phyloP scores from a whole-genome alignment of 1,284 basidiomycete species.

The Sphagnurus paluster region DNA sequence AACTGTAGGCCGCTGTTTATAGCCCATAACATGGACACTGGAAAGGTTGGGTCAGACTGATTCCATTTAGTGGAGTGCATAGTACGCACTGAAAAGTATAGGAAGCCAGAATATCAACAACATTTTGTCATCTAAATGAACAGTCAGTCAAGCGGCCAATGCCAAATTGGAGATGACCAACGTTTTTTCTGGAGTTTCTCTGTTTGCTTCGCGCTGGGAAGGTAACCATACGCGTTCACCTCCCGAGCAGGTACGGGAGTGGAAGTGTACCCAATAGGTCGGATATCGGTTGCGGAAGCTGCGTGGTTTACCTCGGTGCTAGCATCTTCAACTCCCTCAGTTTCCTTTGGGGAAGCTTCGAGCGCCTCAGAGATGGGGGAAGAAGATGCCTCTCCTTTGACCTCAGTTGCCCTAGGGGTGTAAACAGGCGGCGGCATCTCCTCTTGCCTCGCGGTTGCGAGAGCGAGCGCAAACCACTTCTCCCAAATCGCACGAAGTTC shows the following conservation, averaged over 20 bases:
- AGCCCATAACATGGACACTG: conserved; percentile 71
- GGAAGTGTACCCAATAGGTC: conserved; percentile 52
- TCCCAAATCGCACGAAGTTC: conserved; percentile 70
- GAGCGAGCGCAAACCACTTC: conserved; percentile 63
- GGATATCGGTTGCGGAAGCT: conserved; percentile 30
- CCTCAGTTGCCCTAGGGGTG: conserved; percentile 59
- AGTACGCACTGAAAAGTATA: conserved; percentile 72
- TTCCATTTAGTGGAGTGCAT: background rate
- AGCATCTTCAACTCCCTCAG: conserved; percentile 12
- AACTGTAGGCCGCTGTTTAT: conserved; percentile 59
- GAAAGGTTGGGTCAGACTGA: conserved; percentile 16
- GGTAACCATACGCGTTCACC: conserved; percentile 65
- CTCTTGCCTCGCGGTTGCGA: conserved; percentile 47
- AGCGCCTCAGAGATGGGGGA: conserved; percentile 10
- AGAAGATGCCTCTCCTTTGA: conserved; percentile 24
- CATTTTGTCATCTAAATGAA: conserved; percentile 81
- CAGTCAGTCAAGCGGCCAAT: conserved; percentile 7
- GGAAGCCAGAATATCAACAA: conserved; percentile 93
- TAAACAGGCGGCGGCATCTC: conserved; percentile 69
- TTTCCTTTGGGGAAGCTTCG: conserved; percentile 11
- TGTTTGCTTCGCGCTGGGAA: conserved; percentile 51
- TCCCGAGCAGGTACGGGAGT: conserved; percentile 59
- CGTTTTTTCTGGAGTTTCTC: conserved; percentile 69
- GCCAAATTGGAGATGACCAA: conserved; percentile 38
- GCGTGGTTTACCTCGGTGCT: conserved; percentile 19